These are phyloP conservation scores for Achaetomium macrosporum DNA, from an alignment of 2,329 filamentous ascomycete species.

Conservation along the genomic window DNA sequence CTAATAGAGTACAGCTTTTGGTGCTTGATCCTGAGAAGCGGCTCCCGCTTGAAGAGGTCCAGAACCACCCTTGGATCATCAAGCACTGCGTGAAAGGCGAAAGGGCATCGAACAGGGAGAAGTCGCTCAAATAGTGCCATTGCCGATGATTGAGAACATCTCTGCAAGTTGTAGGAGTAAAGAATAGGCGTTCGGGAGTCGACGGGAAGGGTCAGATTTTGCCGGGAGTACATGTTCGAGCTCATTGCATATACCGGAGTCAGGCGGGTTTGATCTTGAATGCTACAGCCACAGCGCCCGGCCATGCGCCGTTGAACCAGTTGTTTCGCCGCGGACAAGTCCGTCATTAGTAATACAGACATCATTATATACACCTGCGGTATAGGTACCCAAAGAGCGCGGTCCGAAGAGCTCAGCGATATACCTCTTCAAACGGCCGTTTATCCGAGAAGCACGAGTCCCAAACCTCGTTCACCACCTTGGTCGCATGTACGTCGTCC, in stretches of 20 bases:
- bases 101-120: slow-evolving; percentile 47
- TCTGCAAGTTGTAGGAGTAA: slow-evolving; percentile 7
- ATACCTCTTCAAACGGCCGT: slow-evolving; percentile 93
- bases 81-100: slow-evolving; percentile 80
- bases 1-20: slow-evolving; percentile 53
- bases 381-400: not conserved
- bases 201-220: not conserved
- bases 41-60: slow-evolving; percentile 81
- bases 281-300: not conserved
- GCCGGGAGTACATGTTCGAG: not conserved
- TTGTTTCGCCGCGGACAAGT: not conserved
- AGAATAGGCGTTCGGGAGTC: slow-evolving; percentile 16
- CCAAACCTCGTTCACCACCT: slow-evolving; percentile 96
- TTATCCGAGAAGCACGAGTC: slow-evolving; percentile 95
- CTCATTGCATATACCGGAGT: slow-evolving; percentile 25
- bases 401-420: slow-evolving; percentile 48
- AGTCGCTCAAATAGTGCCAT: slow-evolving; percentile 25
- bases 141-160: too few species aligned
- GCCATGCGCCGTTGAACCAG: not conserved
- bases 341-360: slow-evolving; percentile 4
- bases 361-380: slow-evolving; percentile 7
- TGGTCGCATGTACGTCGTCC: slow-evolving; percentile 78
- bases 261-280: slow-evolving; percentile 18
- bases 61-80: slow-evolving; percentile 90
- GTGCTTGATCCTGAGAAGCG: slow-evolving; percentile 92